Conservation (phyloP, 1,284 basidiomycete genomes). For the Rhizoctonia solani region DNA sequence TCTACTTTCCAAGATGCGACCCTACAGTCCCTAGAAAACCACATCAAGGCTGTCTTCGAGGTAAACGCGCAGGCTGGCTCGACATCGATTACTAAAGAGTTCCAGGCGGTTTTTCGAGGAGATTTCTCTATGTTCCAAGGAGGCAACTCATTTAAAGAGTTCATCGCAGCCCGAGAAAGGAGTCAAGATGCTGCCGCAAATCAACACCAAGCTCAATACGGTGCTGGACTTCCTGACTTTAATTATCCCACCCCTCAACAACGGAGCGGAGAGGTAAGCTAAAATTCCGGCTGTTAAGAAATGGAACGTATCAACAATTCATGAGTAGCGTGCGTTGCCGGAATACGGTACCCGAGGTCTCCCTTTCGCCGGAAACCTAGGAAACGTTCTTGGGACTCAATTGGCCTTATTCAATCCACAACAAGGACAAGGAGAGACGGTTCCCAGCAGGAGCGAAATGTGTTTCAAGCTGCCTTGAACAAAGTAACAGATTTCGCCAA, state of each 20-base stretch:
- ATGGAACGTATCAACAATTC: too few species aligned
- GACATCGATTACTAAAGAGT: too few species aligned
- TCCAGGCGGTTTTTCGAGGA: slow-evolving; percentile 34
- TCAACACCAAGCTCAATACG: slow-evolving; percentile 27
- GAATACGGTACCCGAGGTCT: slow-evolving; percentile 36
- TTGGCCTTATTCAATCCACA: slow-evolving; percentile 16
- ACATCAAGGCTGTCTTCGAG: slow-evolving; percentile 34
- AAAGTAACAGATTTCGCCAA: slow-evolving; percentile 36
- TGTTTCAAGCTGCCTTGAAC: slow-evolving; percentile 33
- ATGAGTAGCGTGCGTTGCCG: too few species aligned
- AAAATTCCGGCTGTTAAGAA: too few species aligned
- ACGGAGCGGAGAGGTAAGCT: slow-evolving; percentile 2
- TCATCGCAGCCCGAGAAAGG: slow-evolving; percentile 26
- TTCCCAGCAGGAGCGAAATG: slow-evolving; percentile 34
- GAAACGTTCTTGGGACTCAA: slow-evolving; percentile 16
- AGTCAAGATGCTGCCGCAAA: slow-evolving; percentile 1
- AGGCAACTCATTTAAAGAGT: slow-evolving; percentile 34
- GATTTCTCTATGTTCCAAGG: slow-evolving; percentile 34
- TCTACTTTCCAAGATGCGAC: slow-evolving; percentile 27
- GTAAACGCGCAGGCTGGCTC: background rate
- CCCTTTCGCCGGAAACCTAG: slow-evolving; percentile 32
- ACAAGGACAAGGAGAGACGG: background rate
- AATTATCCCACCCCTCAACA: slow-evolving; percentile 30
- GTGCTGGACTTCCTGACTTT: slow-evolving; percentile 32
- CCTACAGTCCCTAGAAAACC: slow-evolving; percentile 30